Base-by-base conservation (phyloP, 2,329 filamentous ascomycete genomes). In the Aureobasidium pullulans region DNA sequence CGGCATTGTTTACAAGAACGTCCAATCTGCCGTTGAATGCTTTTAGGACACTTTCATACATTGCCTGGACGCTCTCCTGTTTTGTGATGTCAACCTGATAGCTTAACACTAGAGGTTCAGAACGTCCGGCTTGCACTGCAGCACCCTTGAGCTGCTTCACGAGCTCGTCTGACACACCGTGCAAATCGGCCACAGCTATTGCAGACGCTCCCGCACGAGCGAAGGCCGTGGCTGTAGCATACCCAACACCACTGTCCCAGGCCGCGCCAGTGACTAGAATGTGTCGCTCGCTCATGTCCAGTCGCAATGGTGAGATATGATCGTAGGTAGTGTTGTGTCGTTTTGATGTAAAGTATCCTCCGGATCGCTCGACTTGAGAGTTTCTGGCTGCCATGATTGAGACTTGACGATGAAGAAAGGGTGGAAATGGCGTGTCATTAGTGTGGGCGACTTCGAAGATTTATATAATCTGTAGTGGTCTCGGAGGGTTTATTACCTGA, bases 151-250 rank as follows among this genome's bases (percentile, higher is more conserved):
- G 66, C 0, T 71, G 70, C 11, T 60, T 40, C 16, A 67, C 68
- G 0, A 78, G 66, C 1, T 71, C 69, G 6, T 70, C 65, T 5
- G 81, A 71, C 19, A 70, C 64, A 2, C 77, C 80, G 23, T 84
- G 78, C 37, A 40, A n/a, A 0, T 81, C 82, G 5, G 72, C 77
- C 28, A 86, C 71, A n/a, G 77, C 78, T 59, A 87, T 81, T 29
- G 70, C 67, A 0, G 76, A 73, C 32, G 77, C 78, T 4, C 79
- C 79, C 4, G 82, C 81, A 63, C 71, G 71, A 19, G 82, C 83
- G 64, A 78, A 86, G 10, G 80, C 77, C 16, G 80, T 65, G 1
- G 81, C 81, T 4, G 77, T 80, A 13, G 77, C 75, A 3, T 72
- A 73, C 6, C 83, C 82, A 36, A 69, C 62, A 37, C 66, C 66